A percentile compares a stretch with the other conserved stretches of the same genome.
Conservation (phyloP, 345 rosid genomes). For the Acer campestre region DNA sequence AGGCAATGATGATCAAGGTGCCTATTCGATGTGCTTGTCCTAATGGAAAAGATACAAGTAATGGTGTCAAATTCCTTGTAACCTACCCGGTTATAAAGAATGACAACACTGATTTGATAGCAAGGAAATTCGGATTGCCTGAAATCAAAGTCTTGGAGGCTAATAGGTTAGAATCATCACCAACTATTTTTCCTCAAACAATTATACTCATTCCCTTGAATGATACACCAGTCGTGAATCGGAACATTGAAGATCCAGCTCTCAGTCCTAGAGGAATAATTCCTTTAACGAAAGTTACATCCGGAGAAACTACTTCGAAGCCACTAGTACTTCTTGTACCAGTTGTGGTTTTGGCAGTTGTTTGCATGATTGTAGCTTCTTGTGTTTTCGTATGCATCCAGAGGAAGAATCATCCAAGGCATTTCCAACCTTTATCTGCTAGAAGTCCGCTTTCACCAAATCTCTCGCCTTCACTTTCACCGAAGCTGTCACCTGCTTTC, state of each 20-base stretch:
- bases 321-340: conserved; percentile 15
- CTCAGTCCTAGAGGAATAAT: conserved; percentile 22
- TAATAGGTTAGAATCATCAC: conserved; percentile 16
- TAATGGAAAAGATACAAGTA: conserved; percentile 10
- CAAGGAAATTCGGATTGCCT: conserved; percentile 25
- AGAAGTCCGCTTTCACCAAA: conserved; percentile 14
- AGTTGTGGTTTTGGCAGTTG: conserved; percentile 19
- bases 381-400: not conserved
- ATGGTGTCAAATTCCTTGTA: conserved; percentile 34
- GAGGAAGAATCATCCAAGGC: conserved; percentile 17
- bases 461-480: conserved; percentile 7
- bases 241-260: conserved; percentile 17
- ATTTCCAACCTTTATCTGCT: conserved; percentile 26
- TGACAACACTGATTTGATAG: conserved; percentile 22
- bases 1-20: conserved; percentile 23
- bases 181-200: conserved; percentile 34
- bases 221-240: conserved; percentile 21
- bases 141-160: conserved; percentile 25
- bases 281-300: conserved; percentile 17
- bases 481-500: conserved; percentile 33
- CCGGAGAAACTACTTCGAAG: not conserved
- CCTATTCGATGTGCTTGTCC: conserved; percentile 46
- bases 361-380: conserved; percentile 9
- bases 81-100: conserved; percentile 37
- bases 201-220: conserved; percentile 34